Evolutionary conservation across 2,329 filamentous ascomycete species (phyloP).

Genomic region (Apiospora aurea): DNA sequence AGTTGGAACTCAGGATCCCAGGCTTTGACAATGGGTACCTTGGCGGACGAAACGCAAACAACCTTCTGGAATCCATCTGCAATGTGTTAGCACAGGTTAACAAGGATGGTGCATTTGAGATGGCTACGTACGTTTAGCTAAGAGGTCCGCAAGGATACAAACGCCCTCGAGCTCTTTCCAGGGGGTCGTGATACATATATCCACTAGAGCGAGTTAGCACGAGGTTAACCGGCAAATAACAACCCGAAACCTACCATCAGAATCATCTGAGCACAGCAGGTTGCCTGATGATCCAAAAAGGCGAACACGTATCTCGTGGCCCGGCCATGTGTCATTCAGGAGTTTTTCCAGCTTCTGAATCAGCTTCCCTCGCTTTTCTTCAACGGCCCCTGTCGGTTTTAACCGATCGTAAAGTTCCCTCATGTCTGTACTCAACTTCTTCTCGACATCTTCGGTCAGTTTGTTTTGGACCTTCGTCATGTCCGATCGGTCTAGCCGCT

Average conservation of each 20-base stretch:
- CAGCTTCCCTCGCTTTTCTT: constrained; percentile 75
- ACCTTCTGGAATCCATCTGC: constrained; percentile 96
- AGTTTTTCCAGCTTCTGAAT: constrained; percentile 88
- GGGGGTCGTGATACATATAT: constrained; percentile 94
- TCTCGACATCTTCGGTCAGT: constrained; percentile 75
- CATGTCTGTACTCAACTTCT: constrained; percentile 81
- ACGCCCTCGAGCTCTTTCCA: constrained; percentile 89
- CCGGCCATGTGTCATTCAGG: constrained; percentile 91
- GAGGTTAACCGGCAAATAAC: neutral
- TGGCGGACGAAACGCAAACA: constrained; percentile 91
- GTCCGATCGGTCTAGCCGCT: constrained; percentile 75
- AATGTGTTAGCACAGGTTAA: constrained; percentile 43
- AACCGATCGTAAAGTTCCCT: constrained; percentile 83
- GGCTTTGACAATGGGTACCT: constrained; percentile 97
- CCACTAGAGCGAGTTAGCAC: constrained; percentile 63
- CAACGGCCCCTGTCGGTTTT: constrained; percentile 81
- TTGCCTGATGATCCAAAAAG: constrained; percentile 99
- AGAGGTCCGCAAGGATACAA: constrained; percentile 85
- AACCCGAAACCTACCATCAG: constrained; percentile 74
- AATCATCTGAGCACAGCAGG: constrained; percentile 91
- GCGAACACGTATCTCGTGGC: constrained; percentile 86
- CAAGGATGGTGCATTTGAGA: neutral
- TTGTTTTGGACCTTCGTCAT: constrained; percentile 75
- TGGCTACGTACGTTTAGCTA: constrained; percentile 76
- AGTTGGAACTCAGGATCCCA: constrained; percentile 94